Evolutionary conservation across 2,329 filamentous ascomycete species (phyloP).

Genomic region (Rutstroemia sp.): DNA sequence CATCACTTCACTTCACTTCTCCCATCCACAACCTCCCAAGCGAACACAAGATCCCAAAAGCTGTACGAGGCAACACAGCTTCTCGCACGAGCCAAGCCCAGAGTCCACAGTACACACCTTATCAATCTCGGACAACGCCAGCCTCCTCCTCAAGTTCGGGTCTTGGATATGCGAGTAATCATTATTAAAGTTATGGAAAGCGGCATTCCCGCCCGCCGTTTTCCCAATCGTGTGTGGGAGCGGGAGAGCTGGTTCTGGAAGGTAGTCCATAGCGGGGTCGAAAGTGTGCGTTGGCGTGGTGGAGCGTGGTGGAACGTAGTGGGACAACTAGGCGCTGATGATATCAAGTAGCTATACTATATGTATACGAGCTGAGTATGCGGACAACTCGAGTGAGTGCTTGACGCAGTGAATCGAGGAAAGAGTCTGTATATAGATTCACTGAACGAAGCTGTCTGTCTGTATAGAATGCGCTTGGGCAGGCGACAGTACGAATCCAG

Average conservation of each 20-base stretch:
- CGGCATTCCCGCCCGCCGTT: constrained; percentile 57
- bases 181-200: constrained; percentile 61
- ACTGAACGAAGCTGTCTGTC: no score
- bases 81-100: constrained; percentile 31
- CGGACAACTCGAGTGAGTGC: no score
- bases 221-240: constrained; percentile 9
- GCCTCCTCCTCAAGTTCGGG: constrained; percentile 67
- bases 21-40: background rate
- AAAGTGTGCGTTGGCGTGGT: no score
- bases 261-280: constrained; percentile 15
- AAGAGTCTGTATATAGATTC: no score
- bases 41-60: background rate
- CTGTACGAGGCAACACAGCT: background rate
- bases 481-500: no score
- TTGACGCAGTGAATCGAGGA: no score
- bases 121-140: constrained; percentile 59
- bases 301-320: no score
- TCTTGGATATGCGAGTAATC: constrained; percentile 54
- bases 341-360: no score
- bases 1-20: no score
- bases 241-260: constrained; percentile 21
- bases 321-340: no score
- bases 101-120: constrained; percentile 35
- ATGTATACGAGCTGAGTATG: no score
- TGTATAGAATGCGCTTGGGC: no score